These are phyloP conservation scores for Jacaranda copaia DNA, from an alignment of 257 asterid genomes.

Conservation along the genomic window DNA sequence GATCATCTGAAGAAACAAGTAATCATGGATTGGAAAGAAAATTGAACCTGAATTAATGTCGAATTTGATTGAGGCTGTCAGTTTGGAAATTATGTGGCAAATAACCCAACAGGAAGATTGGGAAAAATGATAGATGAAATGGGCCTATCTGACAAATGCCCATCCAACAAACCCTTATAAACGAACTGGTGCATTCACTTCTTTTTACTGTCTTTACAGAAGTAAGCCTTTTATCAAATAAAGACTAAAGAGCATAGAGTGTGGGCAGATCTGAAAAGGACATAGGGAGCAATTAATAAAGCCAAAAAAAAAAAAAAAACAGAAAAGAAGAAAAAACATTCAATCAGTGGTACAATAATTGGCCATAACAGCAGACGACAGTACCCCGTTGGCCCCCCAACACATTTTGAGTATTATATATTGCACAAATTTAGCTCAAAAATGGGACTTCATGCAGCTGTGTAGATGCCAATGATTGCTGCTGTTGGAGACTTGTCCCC, in stretches of 20 bases:
- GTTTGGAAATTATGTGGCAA: no score
- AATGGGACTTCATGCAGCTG: conserved; percentile 32
- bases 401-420: not conserved
- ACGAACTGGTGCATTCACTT: not conserved
- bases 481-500: conserved; percentile 59
- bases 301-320: no score
- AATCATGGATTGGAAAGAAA: no score
- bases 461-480: conserved; percentile 56
- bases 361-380: conserved; percentile 33
- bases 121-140: no score
- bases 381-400: conserved; percentile 32
- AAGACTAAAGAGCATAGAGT: not conserved
- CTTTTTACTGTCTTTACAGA: not conserved
- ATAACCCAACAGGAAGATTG: not conserved
- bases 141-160: no score
- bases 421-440: conserved; percentile 3
- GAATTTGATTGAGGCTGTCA: no score
- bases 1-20: no score
- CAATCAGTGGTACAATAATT: conserved; percentile 55
- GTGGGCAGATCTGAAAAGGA: conserved; percentile 36
- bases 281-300: not conserved
- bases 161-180: not conserved
- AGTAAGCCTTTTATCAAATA: not conserved
- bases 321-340: conserved; percentile 30
- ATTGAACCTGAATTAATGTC: no score